These are phyloP conservation scores for Globisporangium acanthophoron DNA, from an alignment of 352 stramenopile genomes.

Conservation along the genomic window DNA sequence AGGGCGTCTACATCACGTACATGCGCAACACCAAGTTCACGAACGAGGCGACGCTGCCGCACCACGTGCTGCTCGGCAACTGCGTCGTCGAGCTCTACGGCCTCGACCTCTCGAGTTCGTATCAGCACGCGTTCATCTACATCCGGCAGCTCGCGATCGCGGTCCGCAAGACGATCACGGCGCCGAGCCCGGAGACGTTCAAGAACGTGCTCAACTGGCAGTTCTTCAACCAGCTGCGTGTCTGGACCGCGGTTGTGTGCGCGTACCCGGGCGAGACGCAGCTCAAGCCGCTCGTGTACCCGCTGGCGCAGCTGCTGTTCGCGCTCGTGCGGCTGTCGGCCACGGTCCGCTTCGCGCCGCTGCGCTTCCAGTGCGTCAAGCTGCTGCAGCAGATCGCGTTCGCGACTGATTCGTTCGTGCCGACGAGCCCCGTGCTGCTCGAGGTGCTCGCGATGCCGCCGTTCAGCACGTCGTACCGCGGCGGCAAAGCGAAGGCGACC, in stretches of 20 bases:
- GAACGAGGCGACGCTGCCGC: constrained; percentile 77
- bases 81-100: constrained; percentile 98
- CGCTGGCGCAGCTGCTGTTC: constrained; percentile 89
- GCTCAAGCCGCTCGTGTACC: constrained; percentile 93
- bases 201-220: constrained; percentile 95
- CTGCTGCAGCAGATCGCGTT: constrained; percentile 95
- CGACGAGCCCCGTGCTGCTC: constrained; percentile 91
- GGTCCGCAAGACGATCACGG: constrained; percentile 93
- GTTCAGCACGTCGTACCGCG: constrained; percentile 82
- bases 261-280: constrained; percentile 82
- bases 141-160: constrained; percentile 98
- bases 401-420: constrained; percentile 93
- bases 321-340: constrained; percentile 73
- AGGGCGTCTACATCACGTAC: constrained; percentile 95
- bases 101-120: constrained; percentile 94
- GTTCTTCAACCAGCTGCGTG: constrained; percentile 96
- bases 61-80: constrained; percentile 93
- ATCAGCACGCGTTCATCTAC: constrained; percentile 99
- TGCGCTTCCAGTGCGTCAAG: constrained; percentile 96
- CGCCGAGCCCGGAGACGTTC: constrained; percentile 89
- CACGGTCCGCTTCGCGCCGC: constrained; percentile 82
- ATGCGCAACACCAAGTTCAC: constrained; percentile 95
- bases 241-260: constrained; percentile 95
- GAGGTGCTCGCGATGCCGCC: constrained; percentile 92
- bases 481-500: constrained; percentile 30